These are phyloP conservation scores for Diaporthe citriasiana DNA, from an alignment of 2,329 filamentous ascomycete species.

Conservation along the genomic window DNA sequence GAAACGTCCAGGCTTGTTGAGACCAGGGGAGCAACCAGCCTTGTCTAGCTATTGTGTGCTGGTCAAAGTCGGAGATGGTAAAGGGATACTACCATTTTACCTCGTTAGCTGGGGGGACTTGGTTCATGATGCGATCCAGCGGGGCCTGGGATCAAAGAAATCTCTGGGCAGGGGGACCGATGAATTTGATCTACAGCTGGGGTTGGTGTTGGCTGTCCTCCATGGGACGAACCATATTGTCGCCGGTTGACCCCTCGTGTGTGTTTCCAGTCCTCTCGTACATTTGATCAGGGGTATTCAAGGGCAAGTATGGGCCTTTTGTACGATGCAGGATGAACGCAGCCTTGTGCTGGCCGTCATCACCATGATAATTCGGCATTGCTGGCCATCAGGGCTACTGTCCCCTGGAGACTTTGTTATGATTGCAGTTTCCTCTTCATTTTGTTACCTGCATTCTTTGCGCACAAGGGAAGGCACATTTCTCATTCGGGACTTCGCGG, in stretches of 20 bases:
- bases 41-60: not conserved
- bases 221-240: slow-evolving; percentile 8
- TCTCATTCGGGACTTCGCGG: no score
- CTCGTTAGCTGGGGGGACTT: not conserved
- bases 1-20: slow-evolving; percentile 13
- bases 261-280: not conserved
- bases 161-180: not conserved
- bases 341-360: not conserved
- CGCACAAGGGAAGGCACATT: no score
- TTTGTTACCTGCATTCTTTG: no score
- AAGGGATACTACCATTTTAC: not conserved
- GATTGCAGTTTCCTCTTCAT: no score
- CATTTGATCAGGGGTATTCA: not conserved
- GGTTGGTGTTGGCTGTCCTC: not conserved
- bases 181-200: slow-evolving; percentile 4
- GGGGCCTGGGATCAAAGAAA: not conserved
- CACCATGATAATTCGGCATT: not conserved
- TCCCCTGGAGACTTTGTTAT: no score
- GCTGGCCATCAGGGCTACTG: no score
- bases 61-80: not conserved
- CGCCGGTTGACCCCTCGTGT: not conserved
- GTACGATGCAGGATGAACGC: not conserved
- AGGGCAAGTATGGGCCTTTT: not conserved
- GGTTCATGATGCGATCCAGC: not conserved
- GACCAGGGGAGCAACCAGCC: slow-evolving; percentile 3